These are phyloP conservation scores for Aspergillaceae sp. DNA, from an alignment of 2,329 filamentous ascomycete species.

Conservation along the genomic window DNA sequence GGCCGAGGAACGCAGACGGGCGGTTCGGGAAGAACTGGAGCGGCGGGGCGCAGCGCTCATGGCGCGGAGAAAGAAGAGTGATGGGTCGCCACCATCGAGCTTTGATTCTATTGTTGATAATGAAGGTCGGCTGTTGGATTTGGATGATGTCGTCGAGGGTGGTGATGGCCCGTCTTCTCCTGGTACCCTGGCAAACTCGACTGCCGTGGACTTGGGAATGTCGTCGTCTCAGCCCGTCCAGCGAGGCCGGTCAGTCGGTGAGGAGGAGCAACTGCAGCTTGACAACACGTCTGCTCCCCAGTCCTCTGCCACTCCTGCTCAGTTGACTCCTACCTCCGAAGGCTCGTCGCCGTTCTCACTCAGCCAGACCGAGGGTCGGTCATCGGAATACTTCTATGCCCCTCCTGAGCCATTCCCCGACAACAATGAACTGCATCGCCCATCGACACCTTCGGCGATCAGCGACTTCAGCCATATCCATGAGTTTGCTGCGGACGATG, in stretches of 20 bases:
- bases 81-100: constrained; percentile 14
- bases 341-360: constrained; percentile 22
- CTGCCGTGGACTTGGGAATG: constrained; percentile 26
- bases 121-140: constrained; percentile 27
- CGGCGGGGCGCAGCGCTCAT: constrained; percentile 35
- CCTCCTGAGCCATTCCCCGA: constrained; percentile 16
- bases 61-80: constrained; percentile 21
- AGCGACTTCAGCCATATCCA: constrained; percentile 32
- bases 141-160: constrained; percentile 4
- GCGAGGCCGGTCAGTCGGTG: constrained; percentile 13
- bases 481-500: constrained; percentile 19
- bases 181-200: constrained; percentile 23
- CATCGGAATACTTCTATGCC: constrained; percentile 24
- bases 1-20: constrained; percentile 37
- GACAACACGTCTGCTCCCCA: constrained; percentile 22
- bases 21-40: constrained; percentile 38
- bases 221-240: constrained; percentile 15
- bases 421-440: constrained; percentile 19
- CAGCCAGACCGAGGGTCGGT: constrained; percentile 26
- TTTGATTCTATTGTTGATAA: constrained; percentile 41
- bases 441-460: constrained; percentile 28
- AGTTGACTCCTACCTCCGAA: constrained; percentile 41
- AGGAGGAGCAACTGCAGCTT: constrained; percentile 9
- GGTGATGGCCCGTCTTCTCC: not conserved
- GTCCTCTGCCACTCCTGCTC: constrained; percentile 34